A percentile compares a stretch with the other conserved stretches of the same genome.
Evolutionary conservation across 257 asterid genomes (phyloP).

Genomic region (Fraxinus quadrangulata): DNA sequence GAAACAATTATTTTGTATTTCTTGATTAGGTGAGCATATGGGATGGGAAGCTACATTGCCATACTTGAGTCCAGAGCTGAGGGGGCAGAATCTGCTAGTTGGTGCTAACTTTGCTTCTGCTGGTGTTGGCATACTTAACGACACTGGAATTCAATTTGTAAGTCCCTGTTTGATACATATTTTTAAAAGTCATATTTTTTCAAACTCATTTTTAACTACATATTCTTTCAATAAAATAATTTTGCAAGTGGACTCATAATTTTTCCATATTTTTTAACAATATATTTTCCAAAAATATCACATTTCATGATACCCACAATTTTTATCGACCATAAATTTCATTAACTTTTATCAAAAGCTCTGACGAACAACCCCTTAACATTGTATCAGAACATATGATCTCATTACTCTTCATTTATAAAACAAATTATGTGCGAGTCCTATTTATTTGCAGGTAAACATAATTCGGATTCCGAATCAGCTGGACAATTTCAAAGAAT

Average conservation of each 20-base stretch:
- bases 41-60: constrained; percentile 76
- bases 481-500: constrained; percentile 40
- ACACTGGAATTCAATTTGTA: constrained; percentile 85
- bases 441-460: constrained; percentile 37
- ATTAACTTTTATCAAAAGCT: too few relatives aligned
- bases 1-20: not conserved
- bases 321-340: too few relatives aligned
- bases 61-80: constrained; percentile 61
- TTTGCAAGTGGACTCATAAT: too few relatives aligned
- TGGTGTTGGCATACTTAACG: constrained; percentile 82
- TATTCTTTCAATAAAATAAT: too few relatives aligned
- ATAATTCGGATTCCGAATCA: constrained; percentile 48
- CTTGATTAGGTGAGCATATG: constrained; percentile 52
- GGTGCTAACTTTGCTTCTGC: constrained; percentile 95
- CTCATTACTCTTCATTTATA: too few relatives aligned
- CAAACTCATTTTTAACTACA: too few relatives aligned
- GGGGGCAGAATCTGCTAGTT: constrained; percentile 51
- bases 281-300: too few relatives aligned
- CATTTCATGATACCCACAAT: not conserved
- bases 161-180: not conserved
- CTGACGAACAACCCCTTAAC: not conserved
- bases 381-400: too few relatives aligned
- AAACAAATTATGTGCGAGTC: too few relatives aligned
- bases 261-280: too few relatives aligned
- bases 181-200: too few relatives aligned